A percentile compares a stretch with the other conserved stretches of the same genome.
Conservation (phyloP, 2,329 filamentous ascomycete species). For the Macrophomina phaseolina region DNA sequence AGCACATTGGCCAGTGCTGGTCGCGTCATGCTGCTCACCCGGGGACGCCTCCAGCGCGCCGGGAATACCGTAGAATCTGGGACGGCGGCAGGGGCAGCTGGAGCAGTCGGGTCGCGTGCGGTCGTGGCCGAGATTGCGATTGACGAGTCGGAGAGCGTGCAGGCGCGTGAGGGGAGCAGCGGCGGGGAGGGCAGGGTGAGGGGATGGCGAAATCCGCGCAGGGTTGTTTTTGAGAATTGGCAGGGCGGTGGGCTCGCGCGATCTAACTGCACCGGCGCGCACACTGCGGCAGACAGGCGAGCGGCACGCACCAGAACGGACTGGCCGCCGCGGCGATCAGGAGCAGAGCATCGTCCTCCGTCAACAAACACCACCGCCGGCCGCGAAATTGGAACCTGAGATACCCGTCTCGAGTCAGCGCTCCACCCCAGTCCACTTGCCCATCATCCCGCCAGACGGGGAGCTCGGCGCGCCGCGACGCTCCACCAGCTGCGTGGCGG, state of each 20-base stretch:
- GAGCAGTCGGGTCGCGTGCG: conserved; percentile 16
- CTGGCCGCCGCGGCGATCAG: conserved; percentile 12
- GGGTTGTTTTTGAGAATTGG: conserved; percentile 16
- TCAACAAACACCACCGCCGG: conserved; percentile 7
- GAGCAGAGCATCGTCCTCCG: conserved; percentile 13
- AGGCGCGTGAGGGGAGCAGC: neutral
- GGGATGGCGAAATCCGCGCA: conserved; percentile 20
- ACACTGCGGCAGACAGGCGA: neutral
- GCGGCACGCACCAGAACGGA: neutral
- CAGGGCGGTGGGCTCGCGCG: conserved; percentile 14
- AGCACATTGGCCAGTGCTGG: conserved; percentile 16
- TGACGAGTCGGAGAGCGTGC: conserved; percentile 20
- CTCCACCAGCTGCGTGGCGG: conserved; percentile 4
- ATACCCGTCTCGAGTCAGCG: conserved; percentile 21
- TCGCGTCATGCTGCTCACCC: conserved; percentile 23
- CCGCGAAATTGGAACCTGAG: conserved; percentile 13
- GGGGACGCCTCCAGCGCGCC: conserved; percentile 15
- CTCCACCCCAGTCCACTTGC: conserved; percentile 2
- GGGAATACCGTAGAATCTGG: conserved; percentile 17
- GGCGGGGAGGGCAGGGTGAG: neutral
- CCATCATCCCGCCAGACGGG: conserved; percentile 1
- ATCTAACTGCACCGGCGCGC: conserved; percentile 15
- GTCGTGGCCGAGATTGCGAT: conserved; percentile 20
- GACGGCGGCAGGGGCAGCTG: neutral
- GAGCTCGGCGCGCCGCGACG: conserved; percentile 3